Evolutionary conservation across 169 alveolate species (phyloP).

Genomic region (Cyclospora cayetanensis): DNA sequence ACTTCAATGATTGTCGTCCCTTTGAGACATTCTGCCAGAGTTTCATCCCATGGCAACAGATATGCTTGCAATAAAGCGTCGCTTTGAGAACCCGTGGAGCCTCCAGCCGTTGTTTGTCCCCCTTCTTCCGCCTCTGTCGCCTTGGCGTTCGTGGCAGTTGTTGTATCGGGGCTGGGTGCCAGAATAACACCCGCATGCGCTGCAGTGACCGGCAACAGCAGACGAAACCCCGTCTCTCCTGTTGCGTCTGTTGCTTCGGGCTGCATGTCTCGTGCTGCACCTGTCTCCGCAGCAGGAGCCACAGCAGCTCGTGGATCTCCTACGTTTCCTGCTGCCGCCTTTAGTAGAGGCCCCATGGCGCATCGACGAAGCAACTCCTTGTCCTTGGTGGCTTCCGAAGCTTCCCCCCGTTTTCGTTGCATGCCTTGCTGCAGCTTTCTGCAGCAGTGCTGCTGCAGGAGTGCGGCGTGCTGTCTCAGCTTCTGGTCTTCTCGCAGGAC

Average conservation of each 20-base stretch:
- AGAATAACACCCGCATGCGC: not conserved
- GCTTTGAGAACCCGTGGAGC: not conserved
- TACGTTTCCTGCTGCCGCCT: not conserved
- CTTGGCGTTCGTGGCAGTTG: not conserved
- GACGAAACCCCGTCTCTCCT: not conserved
- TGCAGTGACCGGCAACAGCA: constrained; percentile 1
- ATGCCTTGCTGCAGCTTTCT: not conserved
- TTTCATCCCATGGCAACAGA: not conserved
- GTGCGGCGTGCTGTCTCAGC: not conserved
- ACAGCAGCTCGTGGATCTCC: not conserved
- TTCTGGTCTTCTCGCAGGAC: not conserved
- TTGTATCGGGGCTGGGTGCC: not conserved
- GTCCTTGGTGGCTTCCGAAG: not conserved
- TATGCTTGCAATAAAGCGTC: not conserved
- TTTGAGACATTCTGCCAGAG: not conserved
- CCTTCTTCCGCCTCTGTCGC: not conserved
- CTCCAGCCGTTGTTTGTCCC: not conserved
- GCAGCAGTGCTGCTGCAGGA: constrained; percentile 28
- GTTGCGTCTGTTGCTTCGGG: not conserved
- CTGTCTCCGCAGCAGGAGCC: not conserved
- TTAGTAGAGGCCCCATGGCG: not conserved
- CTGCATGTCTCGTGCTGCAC: not conserved
- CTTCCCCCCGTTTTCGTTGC: not conserved
- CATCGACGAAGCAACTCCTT: not conserved
- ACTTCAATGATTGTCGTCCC: not conserved